phyloP scores from a whole-genome alignment of 306 rosid genomes.

The Cyamopsis tetragonoloba region DNA sequence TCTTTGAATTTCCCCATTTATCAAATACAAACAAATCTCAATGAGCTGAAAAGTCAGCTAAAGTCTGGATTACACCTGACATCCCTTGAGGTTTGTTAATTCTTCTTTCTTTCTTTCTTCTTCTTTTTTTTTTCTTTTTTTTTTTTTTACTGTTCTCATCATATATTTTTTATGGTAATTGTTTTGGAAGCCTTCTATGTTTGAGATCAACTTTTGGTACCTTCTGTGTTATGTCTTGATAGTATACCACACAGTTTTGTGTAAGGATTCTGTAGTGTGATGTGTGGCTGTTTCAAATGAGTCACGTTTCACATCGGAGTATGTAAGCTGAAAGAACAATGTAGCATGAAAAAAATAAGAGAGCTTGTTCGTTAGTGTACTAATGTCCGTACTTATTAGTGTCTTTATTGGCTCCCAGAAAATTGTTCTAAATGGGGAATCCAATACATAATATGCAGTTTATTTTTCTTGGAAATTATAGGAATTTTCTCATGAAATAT shows the following conservation, averaged over 20 bases:
- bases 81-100: constrained; percentile 61
- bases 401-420: background rate
- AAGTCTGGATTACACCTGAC: constrained; percentile 64
- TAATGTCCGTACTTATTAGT: background rate
- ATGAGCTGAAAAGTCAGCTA: constrained; percentile 63
- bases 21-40: constrained; percentile 56
- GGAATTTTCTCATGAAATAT: constrained; percentile 19
- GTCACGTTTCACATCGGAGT: constrained; percentile 13
- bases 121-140: background rate
- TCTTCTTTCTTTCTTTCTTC: no score
- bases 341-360: background rate
- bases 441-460: background rate
- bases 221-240: constrained; percentile 7
- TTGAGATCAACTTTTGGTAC: constrained; percentile 15
- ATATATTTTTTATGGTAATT: background rate
- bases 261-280: constrained; percentile 8
- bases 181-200: background rate
- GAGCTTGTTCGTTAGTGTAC: background rate
- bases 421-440: constrained; percentile 5
- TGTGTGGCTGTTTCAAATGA: background rate
- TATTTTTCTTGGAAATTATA: background rate
- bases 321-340: background rate
- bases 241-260: background rate
- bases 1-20: constrained; percentile 71
- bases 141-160: constrained; percentile 3